Conservation (phyloP, 2,329 filamentous ascomycete genomes). For the Ceratocystis ficicola region DNA sequence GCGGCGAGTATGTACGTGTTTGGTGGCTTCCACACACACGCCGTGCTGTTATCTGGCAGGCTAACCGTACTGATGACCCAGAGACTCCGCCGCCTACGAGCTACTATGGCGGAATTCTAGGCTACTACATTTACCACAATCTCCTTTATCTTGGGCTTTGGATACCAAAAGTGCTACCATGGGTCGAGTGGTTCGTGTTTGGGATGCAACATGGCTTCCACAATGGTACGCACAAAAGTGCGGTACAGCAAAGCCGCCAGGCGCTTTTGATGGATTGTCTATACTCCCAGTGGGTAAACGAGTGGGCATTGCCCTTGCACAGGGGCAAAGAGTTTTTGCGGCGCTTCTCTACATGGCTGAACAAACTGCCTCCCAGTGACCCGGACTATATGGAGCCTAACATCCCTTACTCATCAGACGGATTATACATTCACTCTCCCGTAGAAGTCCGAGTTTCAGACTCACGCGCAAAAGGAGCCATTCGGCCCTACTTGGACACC, state of each 20-base stretch:
- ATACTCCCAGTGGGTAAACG: conserved; percentile 97
- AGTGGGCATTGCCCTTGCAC: conserved; percentile 83
- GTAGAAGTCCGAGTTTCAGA: conserved; percentile 82
- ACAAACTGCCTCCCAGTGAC: conserved; percentile 49
- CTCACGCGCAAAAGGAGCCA: conserved; percentile 36
- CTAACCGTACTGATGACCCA: conserved; percentile 59
- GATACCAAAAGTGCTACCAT: conserved; percentile 66
- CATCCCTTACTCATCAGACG: conserved; percentile 71
- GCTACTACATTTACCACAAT: conserved; percentile 86
- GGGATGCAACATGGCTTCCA: conserved; percentile 94
- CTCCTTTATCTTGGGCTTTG: conserved; percentile 70
- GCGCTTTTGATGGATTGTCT: conserved; percentile 93
- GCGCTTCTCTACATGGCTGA: conserved; percentile 77
- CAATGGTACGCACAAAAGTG: conserved; percentile 54
- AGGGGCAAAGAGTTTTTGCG: conserved; percentile 78
- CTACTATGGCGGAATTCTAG: conserved; percentile 72
- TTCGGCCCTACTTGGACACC: conserved; percentile 51
- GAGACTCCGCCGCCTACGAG: conserved; percentile 47
- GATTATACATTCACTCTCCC: conserved; percentile 75
- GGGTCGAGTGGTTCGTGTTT: conserved; percentile 92
- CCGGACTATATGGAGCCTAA: conserved; percentile 49
- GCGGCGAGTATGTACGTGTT: conserved; percentile 77
- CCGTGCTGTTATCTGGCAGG: conserved; percentile 78
- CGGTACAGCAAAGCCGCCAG: conserved; percentile 64
- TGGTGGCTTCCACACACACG: conserved; percentile 97